Base-by-base conservation (phyloP, 2,329 filamentous ascomycete genomes). In the Curvularia sp. region DNA sequence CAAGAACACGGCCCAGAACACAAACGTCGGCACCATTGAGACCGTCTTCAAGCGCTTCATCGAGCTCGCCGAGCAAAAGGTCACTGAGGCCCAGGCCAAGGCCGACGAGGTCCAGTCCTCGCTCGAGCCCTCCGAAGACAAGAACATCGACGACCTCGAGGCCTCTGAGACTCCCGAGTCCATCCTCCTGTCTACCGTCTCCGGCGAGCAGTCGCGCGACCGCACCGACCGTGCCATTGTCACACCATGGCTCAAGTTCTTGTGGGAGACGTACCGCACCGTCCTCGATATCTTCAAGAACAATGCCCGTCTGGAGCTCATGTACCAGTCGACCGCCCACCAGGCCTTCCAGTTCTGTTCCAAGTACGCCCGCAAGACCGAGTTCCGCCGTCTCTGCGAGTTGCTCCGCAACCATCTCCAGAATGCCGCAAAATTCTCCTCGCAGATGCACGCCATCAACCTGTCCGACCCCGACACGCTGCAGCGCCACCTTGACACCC, bases 1-100 rank as follows among this genome's bases (percentile, higher is more conserved):
- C 87, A 99, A 99, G 86, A 99, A 99, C 80, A 98, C 97, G 69
- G 94, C 93, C 55, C 95, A 99, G 80, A 99, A 99, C 83, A 97
- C 94, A 71, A 98, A 98, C 77, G 93, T 99, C 68, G 93, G 88
- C 71, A 99, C 95, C 62, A 99, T 99, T 78, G 95, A 98, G 77
- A 84, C 96, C 70, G 95, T 99, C 67, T 87, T 99, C 73, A 97
- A 97, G 82, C 93, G 90, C 79, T 99, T 99, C 82, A 97, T 99
- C 82, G 92, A 98, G 80, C 86, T 98, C 67, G 94, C 95, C 70
- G 94, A 96, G 78, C 87, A 92, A 70, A 99, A 98, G 84, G 95
- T 99, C 72, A 95, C 92, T 67, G 91, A 93, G 71, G 95, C 95
- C 64, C 95, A 99, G 83, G 86, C 90, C 73, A 97, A 97, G 84